Conservation (phyloP, 176 grass and related monocot genomes). For the Musa beccarii region DNA sequence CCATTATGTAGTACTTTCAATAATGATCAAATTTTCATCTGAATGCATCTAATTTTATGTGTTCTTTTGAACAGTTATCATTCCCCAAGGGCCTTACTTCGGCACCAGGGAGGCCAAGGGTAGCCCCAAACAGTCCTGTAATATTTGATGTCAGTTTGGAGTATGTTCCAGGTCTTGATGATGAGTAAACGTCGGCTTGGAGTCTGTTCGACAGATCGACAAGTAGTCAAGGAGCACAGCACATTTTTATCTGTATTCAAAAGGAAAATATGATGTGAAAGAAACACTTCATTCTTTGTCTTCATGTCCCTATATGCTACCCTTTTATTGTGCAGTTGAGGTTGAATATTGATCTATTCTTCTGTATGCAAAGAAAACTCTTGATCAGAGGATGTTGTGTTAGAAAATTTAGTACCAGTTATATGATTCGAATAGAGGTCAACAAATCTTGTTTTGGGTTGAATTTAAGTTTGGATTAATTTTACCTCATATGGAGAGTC, state of each 20-base stretch:
- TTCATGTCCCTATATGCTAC: background rate
- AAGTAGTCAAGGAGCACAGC: background rate
- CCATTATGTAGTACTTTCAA: too few relatives aligned
- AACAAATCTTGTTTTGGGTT: too few relatives aligned
- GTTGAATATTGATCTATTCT: conserved; percentile 1
- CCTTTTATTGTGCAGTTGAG: background rate
- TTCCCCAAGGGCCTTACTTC: conserved; percentile 85
- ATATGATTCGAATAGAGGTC: too few relatives aligned
- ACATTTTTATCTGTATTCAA: background rate
- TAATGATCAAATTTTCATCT: background rate
- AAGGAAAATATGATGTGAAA: conserved; percentile 4
- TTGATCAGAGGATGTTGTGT: too few relatives aligned
- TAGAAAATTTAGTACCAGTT: too few relatives aligned
- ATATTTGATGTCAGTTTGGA: conserved; percentile 74
- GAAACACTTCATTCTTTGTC: background rate
- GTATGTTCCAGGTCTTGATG: conserved; percentile 84
- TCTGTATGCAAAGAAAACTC: background rate
- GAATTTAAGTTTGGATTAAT: too few relatives aligned
- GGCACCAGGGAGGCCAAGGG: conserved; percentile 82
- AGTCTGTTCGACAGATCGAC: background rate
- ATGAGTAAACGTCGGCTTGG: conserved; percentile 38
- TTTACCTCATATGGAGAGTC: too few relatives aligned
- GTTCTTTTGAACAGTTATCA: conserved; percentile 47
- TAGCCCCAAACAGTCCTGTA: conserved; percentile 75
- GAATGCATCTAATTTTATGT: background rate